phyloP scores from a whole-genome alignment of 768 basidiomycete genomes.

The Mycena kentingensis region DNA sequence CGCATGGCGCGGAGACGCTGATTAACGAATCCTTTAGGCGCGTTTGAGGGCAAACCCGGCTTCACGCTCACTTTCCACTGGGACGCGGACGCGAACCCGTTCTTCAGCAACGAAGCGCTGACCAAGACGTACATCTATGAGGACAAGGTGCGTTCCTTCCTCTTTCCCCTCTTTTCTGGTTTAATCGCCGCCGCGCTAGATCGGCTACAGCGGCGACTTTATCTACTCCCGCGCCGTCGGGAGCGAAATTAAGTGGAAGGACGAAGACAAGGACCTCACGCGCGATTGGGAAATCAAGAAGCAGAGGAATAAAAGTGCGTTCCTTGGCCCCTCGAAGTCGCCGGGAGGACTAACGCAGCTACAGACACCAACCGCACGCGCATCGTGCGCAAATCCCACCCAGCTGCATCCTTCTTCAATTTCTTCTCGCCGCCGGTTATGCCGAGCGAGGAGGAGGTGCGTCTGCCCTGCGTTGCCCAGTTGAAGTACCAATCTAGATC shows the following conservation, averaged over 20 bases:
- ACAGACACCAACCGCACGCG: slow-evolving; percentile 83
- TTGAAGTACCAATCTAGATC: too few relatives aligned
- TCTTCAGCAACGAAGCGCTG: slow-evolving; percentile 80
- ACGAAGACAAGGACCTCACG: slow-evolving; percentile 96
- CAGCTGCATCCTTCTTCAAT: slow-evolving; percentile 97
- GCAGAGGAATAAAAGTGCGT: slow-evolving; percentile 96
- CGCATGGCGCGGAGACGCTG: too few relatives aligned
- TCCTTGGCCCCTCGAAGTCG: neutral
- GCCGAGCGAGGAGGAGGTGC: slow-evolving; percentile 21
- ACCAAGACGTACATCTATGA: slow-evolving; percentile 95
- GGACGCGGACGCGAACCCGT: slow-evolving; percentile 78
- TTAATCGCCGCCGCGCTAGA: slow-evolving; percentile 23
- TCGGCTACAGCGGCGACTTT: slow-evolving; percentile 96
- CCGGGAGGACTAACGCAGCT: neutral
- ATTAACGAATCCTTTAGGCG: too few relatives aligned
- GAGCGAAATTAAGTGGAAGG: slow-evolving; percentile 96
- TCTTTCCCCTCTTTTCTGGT: neutral
- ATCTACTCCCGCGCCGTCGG: slow-evolving; percentile 94
- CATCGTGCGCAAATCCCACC: slow-evolving; percentile 81
- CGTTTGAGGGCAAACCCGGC: slow-evolving; percentile 70
- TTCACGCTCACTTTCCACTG: slow-evolving; percentile 91
- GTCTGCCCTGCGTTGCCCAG: too few relatives aligned
- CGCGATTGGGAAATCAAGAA: slow-evolving; percentile 99
- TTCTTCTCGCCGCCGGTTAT: slow-evolving; percentile 60
- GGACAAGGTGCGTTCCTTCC: slow-evolving; percentile 49